Evolutionary conservation across 768 basidiomycete species (phyloP), one percentile per base, ranked within the genome.

Genomic region (Suillus subaureus): DNA sequence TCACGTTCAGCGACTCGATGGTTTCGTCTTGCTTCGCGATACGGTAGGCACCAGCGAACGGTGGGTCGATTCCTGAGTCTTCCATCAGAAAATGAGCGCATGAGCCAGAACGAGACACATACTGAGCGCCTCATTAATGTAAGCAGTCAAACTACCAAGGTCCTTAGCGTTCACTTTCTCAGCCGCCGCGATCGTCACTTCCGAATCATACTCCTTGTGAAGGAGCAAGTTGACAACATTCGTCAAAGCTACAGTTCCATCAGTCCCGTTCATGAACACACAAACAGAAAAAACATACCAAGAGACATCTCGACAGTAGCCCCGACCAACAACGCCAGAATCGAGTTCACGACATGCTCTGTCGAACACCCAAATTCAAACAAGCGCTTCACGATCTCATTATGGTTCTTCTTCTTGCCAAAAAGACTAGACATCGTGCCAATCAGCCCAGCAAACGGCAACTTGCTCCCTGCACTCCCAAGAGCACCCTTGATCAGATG

Each of bases 101-200:
- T 13, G 21, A 6, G 40, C 12, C n/a, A 40, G 55, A 16, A 42
- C 12, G 6, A n/a, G 64, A 21, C 0, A 84, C 89, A 70, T 62
- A 92, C 91, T 85, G 66, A 92, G 73, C 16, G 90, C 89, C 73
- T 94, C 93, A 23, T 83, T 80, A 15, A 87, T 84, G 70, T 85
- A 88, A 33, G 84, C 87, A 63, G 84, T 80, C 18, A 94, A 73
- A 40, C 76, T 67, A 6, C 71, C 71, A 37, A 82, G 75, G 33
- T 79, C 75, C 66, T 79, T 78, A 15, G 73, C 64, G 58, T 79
- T 79, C 9, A 54, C 63, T 15, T 69, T 76, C 65, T 31, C 67
- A 16, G 77, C 78, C 11, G 40, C 40, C 61, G 78, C 72, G 4
- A 77, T 67, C n/a, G 76, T 73, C 67, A 87, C 76, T 9, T 79